A percentile compares a stretch with the other conserved stretches of the same genome.
Conservation (phyloP, 2,329 filamentous ascomycete genomes). For the Diaporthe sp. region DNA sequence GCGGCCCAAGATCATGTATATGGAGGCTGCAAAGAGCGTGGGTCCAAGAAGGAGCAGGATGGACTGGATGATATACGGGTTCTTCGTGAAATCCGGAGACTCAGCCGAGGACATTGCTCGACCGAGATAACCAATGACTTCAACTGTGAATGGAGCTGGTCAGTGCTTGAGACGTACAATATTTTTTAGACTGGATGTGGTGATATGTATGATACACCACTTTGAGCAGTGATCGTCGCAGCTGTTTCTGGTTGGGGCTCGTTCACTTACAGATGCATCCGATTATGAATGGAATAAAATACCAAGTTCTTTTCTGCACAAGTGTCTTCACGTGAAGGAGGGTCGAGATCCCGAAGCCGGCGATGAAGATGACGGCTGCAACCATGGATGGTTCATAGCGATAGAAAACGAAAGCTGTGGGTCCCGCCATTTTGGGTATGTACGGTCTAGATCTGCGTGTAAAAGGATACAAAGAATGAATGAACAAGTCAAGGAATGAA, state of each 20-base stretch:
- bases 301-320: slow-evolving; percentile 59
- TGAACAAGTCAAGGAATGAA: background rate
- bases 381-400: slow-evolving; percentile 60
- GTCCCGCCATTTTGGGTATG: background rate
- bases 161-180: background rate
- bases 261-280: slow-evolving; percentile 62
- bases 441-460: too few species aligned
- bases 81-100: slow-evolving; percentile 22
- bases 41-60: slow-evolving; percentile 37
- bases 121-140: slow-evolving; percentile 34
- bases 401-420: slow-evolving; percentile 51
- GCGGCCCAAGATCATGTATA: slow-evolving; percentile 37
- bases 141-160: slow-evolving; percentile 10
- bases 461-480: background rate
- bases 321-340: slow-evolving; percentile 55
- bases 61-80: slow-evolving; percentile 34
- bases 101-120: slow-evolving; percentile 28
- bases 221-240: background rate
- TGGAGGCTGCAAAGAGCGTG: slow-evolving; percentile 36
- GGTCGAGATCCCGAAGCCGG: slow-evolving; percentile 56
- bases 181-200: background rate
- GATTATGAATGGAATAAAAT: slow-evolving; percentile 65
- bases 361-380: slow-evolving; percentile 57
- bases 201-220: background rate
- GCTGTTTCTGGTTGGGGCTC: background rate